These are phyloP conservation scores for Agarophyton chilense DNA, from an alignment of 23 red algal species.

Conservation along the genomic window DNA sequence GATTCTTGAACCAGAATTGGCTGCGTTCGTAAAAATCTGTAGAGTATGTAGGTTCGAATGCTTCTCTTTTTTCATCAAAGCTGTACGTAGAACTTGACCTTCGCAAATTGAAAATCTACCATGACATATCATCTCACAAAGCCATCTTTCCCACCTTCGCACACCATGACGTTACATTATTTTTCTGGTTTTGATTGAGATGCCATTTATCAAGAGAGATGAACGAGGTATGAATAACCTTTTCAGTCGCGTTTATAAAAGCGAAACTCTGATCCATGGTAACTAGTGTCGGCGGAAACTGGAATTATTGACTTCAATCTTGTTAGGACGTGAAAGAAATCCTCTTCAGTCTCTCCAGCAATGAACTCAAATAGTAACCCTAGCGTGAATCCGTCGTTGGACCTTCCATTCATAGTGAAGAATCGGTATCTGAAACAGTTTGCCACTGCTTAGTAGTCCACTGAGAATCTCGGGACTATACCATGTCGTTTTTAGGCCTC, in stretches of 20 bases:
- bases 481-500: constrained; percentile 23
- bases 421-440: not conserved
- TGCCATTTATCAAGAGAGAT: not conserved
- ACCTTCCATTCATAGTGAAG: constrained; percentile 9
- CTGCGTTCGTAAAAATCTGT: not conserved
- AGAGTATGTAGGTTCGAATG: not conserved
- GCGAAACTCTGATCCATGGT: constrained; percentile 14
- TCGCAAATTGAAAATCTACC: not conserved
- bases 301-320: constrained; percentile 16
- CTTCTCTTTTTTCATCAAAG: not conserved
- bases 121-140: constrained; percentile 13
- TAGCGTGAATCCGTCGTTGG: no score
- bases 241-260: constrained; percentile 11
- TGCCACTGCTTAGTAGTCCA: not conserved
- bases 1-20: constrained; percentile 1
- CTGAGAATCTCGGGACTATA: not conserved
- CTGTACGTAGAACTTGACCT: not conserved
- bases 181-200: not conserved
- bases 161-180: not conserved
- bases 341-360: no score
- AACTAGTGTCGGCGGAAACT: not conserved
- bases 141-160: not conserved
- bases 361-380: no score
- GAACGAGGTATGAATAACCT: not conserved
- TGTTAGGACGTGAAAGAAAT: constrained; percentile 2